phyloP scores from a whole-genome alignment of 2,329 filamentous ascomycete genomes.

The Rutstroemia sp. region DNA sequence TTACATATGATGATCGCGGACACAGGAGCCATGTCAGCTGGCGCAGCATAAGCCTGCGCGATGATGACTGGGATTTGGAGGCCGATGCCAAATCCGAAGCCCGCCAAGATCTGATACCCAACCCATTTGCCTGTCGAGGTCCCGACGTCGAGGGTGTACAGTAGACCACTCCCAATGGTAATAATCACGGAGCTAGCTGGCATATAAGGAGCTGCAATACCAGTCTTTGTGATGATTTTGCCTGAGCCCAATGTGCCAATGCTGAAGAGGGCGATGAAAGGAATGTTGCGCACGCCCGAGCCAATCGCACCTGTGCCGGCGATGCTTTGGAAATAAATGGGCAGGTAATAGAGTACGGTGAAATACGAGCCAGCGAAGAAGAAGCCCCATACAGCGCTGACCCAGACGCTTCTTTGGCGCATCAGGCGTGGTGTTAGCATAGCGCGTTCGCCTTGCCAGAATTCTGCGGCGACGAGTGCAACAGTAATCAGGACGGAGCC shows the following conservation, averaged over 20 bases:
- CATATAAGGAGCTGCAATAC: not conserved
- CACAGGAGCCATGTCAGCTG: constrained; percentile 2
- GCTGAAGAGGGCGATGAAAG: constrained; percentile 14
- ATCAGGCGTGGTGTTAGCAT: constrained; percentile 32
- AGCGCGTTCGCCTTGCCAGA: not conserved
- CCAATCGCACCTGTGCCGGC: constrained; percentile 26
- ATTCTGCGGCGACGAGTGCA: not conserved
- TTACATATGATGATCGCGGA: constrained; percentile 3
- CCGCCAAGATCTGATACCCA: constrained; percentile 16
- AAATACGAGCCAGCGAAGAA: constrained; percentile 34
- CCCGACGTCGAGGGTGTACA: constrained; percentile 23
- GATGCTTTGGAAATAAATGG: constrained; percentile 37
- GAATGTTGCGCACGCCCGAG: constrained; percentile 31
- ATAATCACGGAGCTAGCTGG: constrained; percentile 21
- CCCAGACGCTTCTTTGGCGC: constrained; percentile 34
- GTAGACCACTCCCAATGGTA: constrained; percentile 27
- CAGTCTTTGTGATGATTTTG: not conserved
- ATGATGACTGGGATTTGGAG: constrained; percentile 35
- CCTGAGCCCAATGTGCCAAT: not conserved
- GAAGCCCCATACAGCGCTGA: constrained; percentile 33
- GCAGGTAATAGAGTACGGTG: constrained; percentile 30
- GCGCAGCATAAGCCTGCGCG: constrained; percentile 33
- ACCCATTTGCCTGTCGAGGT: constrained; percentile 14
- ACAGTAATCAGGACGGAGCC: not conserved
- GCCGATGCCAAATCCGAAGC: constrained; percentile 7